Evolutionary conservation across 768 basidiomycete genomes (phyloP).

Genomic region (Pluteus cervinus): DNA sequence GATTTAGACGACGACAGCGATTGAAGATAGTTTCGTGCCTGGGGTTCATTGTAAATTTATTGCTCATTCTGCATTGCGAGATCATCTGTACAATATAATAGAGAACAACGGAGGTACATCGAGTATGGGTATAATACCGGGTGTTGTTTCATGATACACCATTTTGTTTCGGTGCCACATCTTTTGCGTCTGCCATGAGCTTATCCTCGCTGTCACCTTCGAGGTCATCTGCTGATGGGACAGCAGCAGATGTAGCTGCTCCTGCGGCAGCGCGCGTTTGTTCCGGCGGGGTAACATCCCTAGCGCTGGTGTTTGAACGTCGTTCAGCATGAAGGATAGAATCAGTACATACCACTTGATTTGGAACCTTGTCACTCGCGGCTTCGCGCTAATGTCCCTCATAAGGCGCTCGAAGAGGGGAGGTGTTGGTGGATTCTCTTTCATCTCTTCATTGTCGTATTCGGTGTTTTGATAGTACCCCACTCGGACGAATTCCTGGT

Average conservation of each 20-base stretch:
- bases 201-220: constrained; percentile 29
- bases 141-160: constrained; percentile 16
- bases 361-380: constrained; percentile 89
- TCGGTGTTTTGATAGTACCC: constrained; percentile 99
- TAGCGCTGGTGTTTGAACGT: constrained; percentile 16
- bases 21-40: no score
- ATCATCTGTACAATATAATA: no score
- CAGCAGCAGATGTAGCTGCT: constrained; percentile 65
- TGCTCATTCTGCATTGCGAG: no score
- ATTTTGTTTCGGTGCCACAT: constrained; percentile 13
- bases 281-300: constrained; percentile 60
- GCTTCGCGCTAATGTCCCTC: constrained; percentile 86
- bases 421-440: constrained; percentile 56
- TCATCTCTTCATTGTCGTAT: constrained; percentile 94
- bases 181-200: constrained; percentile 6
- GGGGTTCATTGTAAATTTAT: no score
- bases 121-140: no score
- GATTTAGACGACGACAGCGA: constrained; percentile 49
- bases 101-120: no score
- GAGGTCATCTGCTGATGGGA: constrained; percentile 67
- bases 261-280: constrained; percentile 40
- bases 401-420: constrained; percentile 78
- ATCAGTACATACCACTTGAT: constrained; percentile 68
- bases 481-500: constrained; percentile 98
- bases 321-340: neutral